Evolutionary conservation across 306 rosid genomes (phyloP).

Genomic region (Prosopis cineraria): DNA sequence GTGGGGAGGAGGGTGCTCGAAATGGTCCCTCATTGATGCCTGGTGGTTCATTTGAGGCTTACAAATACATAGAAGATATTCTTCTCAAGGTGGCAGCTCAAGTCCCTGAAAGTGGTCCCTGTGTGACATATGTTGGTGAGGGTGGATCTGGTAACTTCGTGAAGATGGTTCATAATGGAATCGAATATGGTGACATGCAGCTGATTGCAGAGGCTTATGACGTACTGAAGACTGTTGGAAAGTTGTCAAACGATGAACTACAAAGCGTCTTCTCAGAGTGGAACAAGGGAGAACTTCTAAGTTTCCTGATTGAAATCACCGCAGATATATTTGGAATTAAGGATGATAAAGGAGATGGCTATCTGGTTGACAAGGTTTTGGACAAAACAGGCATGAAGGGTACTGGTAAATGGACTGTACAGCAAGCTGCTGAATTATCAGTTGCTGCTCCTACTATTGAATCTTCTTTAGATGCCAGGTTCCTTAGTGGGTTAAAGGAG

Average conservation of each 20-base stretch:
- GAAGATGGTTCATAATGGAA: conserved; percentile 93
- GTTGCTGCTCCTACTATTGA: conserved; percentile 93
- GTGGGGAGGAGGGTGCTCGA: conserved; percentile 96
- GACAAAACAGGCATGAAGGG: conserved; percentile 98
- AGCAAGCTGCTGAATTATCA: conserved; percentile 94
- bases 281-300: conserved; percentile 92
- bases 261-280: conserved; percentile 71
- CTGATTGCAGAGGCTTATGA: conserved; percentile 93
- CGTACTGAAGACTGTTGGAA: conserved; percentile 85
- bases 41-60: conserved; percentile 90
- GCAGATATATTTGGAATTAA: conserved; percentile 87
- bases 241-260: conserved; percentile 82
- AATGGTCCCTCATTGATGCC: conserved; percentile 95
- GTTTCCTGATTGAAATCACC: conserved; percentile 90
- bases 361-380: conserved; percentile 90
- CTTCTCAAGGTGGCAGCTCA: conserved; percentile 95
- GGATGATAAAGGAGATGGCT: conserved; percentile 84
- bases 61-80: conserved; percentile 85
- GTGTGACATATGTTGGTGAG: conserved; percentile 81
- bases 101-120: conserved; percentile 87
- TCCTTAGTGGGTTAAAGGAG: conserved; percentile 89
- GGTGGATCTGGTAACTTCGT: conserved; percentile 97
- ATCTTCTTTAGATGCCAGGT: conserved; percentile 91
- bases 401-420: conserved; percentile 95
- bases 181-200: conserved; percentile 97